Base-by-base conservation (phyloP, 2,329 filamentous ascomycete genomes). In the Penicillium sp. region DNA sequence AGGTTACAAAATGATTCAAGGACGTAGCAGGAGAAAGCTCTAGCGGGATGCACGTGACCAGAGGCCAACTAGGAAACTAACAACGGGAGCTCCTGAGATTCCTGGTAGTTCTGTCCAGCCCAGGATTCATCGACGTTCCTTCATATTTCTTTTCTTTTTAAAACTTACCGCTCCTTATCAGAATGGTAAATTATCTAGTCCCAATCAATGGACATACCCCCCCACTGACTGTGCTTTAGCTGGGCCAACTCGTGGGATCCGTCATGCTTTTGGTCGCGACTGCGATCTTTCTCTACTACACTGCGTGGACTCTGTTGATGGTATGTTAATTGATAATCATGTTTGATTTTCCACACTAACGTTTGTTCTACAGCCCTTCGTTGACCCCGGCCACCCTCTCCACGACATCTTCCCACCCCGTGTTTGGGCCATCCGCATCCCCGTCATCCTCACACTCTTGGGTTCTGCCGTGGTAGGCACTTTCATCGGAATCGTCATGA, bases 361-460 rank as follows among this genome's bases (percentile, higher is more conserved):
- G 33, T 60, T 43, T 16, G 5, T 50, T 38, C 16, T 19, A 34
- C 67, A 99, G 94, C 94, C 94, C 74, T 99, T 99, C 76, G 94
- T 99, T 77, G 94, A 99, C 77, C 85, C 89, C 57, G 91, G 91
- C 74, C 94, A 99, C 77, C 88, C 91, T 56, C 88, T 97, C 58
- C 94, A 99, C 75, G 89, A 89, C 75, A 84, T 97, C 80, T 99
- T 99, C 81, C 94, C 91, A 61, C 93, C 93, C 46, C 92, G 94
- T 75, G 92, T 96, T 74, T 99, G 94, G 94, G 94, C 94, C 60
- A 96, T 99, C 74, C 92, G 94, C 75, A 94, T 99, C 71, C 94
- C 94, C 67, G 93, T 99, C 69, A 96, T 99, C 74, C 87, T 99
- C 66, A 88, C 97, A 62, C 87, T 99, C 46, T 83, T 99, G 65